phyloP scores from a whole-genome alignment of 2,329 filamentous ascomycete species.

The Lojkania enalia region DNA sequence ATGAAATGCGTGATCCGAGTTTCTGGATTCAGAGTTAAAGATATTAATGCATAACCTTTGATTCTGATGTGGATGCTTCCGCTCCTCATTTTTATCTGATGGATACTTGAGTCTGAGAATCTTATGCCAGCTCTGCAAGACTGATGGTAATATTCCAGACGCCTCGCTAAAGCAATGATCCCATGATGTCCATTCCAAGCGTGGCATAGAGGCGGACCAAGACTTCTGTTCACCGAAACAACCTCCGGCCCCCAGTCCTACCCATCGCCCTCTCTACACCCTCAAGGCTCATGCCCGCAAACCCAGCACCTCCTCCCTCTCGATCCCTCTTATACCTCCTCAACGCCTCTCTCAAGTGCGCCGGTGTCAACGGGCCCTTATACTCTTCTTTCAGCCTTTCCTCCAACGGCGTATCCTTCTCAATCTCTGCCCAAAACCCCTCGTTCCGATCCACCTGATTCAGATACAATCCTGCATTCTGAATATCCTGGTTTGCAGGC shows the following conservation, averaged over 20 bases:
- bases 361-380: slow-evolving; percentile 66
- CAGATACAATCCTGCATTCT: slow-evolving; percentile 27
- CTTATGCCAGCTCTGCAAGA: too few relatives aligned
- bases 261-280: slow-evolving; percentile 50
- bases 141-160: too few relatives aligned
- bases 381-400: slow-evolving; percentile 40
- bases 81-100: too few relatives aligned
- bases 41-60: too few relatives aligned
- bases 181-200: too few relatives aligned
- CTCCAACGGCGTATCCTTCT: slow-evolving; percentile 25
- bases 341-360: slow-evolving; percentile 74
- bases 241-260: slow-evolving; percentile 49
- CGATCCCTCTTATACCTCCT: slow-evolving; percentile 66
- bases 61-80: too few relatives aligned
- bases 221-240: slow-evolving; percentile 40
- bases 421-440: slow-evolving; percentile 34
- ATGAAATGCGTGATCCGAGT: too few relatives aligned
- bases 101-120: too few relatives aligned
- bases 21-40: too few relatives aligned
- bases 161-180: too few relatives aligned
- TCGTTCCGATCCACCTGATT: slow-evolving; percentile 28
- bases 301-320: slow-evolving; percentile 63
- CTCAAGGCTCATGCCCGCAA: slow-evolving; percentile 54
- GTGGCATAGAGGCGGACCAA: too few relatives aligned
- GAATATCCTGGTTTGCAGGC: slow-evolving; percentile 34